Conservation (phyloP, 2,329 filamentous ascomycete genomes). For the Thermothelomyces thermophilus region DNA sequence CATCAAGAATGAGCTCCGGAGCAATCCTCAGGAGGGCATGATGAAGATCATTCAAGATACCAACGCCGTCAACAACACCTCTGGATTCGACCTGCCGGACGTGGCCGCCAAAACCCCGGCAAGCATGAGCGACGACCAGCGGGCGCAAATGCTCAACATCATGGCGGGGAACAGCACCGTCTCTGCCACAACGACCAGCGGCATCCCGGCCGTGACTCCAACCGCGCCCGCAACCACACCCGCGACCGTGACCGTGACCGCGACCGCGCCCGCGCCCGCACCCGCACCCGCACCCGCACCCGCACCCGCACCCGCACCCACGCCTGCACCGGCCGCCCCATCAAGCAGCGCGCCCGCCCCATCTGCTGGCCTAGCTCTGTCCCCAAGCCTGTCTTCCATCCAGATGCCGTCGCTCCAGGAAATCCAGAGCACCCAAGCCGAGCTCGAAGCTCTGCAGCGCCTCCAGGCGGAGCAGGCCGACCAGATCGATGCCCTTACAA, state of each 20-base stretch:
- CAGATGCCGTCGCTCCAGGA: conserved; percentile 49
- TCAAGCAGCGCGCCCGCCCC: conserved; percentile 8
- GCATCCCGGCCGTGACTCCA: conserved; percentile 14
- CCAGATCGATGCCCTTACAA: conserved; percentile 68
- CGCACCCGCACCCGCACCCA: conserved; percentile 12
- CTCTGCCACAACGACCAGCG: conserved; percentile 21
- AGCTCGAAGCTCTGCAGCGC: conserved; percentile 71
- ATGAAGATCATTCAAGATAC: conserved; percentile 61
- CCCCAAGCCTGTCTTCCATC: conserved; percentile 44
- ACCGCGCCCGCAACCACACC: conserved; percentile 17
- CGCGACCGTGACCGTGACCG: conserved; percentile 15
- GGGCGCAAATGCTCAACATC: conserved; percentile 51
- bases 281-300: too few species aligned
- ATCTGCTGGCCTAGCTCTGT: conserved; percentile 26
- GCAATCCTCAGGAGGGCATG: conserved; percentile 55
- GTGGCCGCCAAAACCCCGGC: conserved; percentile 50
- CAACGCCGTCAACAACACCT: conserved; percentile 45
- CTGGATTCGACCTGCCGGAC: conserved; percentile 47
- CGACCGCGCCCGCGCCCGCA: conserved; percentile 16
- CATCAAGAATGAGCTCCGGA: conserved; percentile 50
- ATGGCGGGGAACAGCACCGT: conserved; percentile 44
- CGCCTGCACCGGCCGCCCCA: conserved; percentile 19
- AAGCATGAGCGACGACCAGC: conserved; percentile 51
- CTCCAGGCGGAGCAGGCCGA: conserved; percentile 73
- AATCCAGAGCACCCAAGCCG: conserved; percentile 62